Evolutionary conservation across 2,329 filamentous ascomycete genomes (phyloP).

Genomic region (Penicillium sclerotigenum): DNA sequence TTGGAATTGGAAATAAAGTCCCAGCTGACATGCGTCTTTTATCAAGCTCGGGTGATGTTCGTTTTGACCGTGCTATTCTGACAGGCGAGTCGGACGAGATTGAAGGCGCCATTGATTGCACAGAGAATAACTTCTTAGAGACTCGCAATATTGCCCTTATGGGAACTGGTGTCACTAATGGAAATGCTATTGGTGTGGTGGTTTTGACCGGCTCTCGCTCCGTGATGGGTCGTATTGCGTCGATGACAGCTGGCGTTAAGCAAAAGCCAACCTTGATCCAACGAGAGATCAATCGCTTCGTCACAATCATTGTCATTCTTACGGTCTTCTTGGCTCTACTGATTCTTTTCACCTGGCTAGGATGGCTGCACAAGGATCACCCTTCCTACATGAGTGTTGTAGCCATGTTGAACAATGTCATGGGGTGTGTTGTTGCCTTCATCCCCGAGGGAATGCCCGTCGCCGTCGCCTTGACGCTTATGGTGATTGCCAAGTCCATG

Average conservation of each 20-base stretch:
- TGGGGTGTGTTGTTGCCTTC: constrained; percentile 70
- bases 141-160: constrained; percentile 74
- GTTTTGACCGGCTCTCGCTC: constrained; percentile 69
- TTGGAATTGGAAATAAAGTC: constrained; percentile 71
- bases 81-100: constrained; percentile 70
- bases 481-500: constrained; percentile 75
- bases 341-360: constrained; percentile 56
- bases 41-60: constrained; percentile 66
- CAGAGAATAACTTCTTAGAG: constrained; percentile 72
- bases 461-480: constrained; percentile 67
- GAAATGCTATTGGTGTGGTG: constrained; percentile 64
- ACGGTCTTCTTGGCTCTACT: constrained; percentile 61
- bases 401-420: constrained; percentile 68
- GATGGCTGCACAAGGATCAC: constrained; percentile 64
- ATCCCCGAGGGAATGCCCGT: constrained; percentile 75
- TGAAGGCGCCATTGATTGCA: constrained; percentile 60
- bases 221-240: constrained; percentile 73
- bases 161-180: constrained; percentile 72
- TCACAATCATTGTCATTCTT: constrained; percentile 65
- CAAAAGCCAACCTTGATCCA: constrained; percentile 67
- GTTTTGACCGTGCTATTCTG: constrained; percentile 71
- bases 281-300: constrained; percentile 69
- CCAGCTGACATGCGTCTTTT: constrained; percentile 72
- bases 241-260: constrained; percentile 68
- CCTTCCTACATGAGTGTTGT: constrained; percentile 70